Conservation (phyloP, 2,329 filamentous ascomycete species). For the Cordyceps fumosorosea region DNA sequence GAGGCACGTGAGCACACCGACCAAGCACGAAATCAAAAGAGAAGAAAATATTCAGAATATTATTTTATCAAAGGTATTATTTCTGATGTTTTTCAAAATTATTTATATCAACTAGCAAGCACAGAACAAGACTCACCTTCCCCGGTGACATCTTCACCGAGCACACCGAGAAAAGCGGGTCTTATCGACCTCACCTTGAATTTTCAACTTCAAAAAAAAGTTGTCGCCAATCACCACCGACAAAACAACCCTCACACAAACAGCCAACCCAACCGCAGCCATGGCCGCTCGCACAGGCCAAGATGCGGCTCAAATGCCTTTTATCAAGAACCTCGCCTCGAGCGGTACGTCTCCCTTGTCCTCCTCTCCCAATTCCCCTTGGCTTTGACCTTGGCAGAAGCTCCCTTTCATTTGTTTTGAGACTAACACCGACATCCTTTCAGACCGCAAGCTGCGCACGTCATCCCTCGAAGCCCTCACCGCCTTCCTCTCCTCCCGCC, state of each 20-base stretch:
- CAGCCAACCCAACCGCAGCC: constrained; percentile 13
- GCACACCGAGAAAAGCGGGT: background rate
- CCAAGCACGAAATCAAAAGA: too few species aligned
- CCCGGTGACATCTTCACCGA: constrained; percentile 1
- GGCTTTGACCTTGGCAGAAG: too few species aligned
- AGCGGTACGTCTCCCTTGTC: constrained; percentile 56
- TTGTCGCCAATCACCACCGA: background rate
- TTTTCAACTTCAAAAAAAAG: constrained; percentile 13
- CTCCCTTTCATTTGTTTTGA: too few species aligned
- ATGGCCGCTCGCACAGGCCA: constrained; percentile 30
- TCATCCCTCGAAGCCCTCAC: constrained; percentile 70
- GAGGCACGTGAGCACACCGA: too few species aligned
- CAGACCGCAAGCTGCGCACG: constrained; percentile 73
- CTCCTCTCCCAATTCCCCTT: background rate
- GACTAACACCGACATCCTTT: too few species aligned
- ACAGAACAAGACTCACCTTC: background rate
- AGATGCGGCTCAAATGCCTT: constrained; percentile 53
- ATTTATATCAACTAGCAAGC: background rate
- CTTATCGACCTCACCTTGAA: constrained; percentile 11
- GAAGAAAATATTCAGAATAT: too few species aligned
- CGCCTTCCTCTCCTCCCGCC: constrained; percentile 63
- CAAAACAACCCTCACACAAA: background rate
- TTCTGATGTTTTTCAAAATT: background rate
- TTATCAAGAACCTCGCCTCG: constrained; percentile 76
- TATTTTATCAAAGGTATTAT: too few species aligned